phyloP scores from a whole-genome alignment of 768 basidiomycete species.

The Dendrothele bispora region DNA sequence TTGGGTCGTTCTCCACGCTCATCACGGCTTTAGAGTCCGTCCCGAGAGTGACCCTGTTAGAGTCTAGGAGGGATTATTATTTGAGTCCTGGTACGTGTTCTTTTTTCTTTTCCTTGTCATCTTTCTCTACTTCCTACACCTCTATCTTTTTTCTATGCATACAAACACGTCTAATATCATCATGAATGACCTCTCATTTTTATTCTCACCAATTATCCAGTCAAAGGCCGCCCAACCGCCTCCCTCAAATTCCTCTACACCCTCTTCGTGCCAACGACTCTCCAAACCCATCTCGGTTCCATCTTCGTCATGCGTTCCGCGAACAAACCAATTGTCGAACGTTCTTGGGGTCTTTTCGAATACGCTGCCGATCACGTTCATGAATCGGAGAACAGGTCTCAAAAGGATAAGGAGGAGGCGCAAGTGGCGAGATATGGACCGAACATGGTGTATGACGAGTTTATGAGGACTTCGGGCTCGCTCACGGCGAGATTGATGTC shows the following conservation, averaged over 20 bases:
- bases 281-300: slow-evolving; percentile 29
- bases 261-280: slow-evolving; percentile 35
- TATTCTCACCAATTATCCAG: slow-evolving; percentile 5
- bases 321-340: slow-evolving; percentile 45
- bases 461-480: neutral
- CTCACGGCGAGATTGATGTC: neutral
- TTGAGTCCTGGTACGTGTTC: slow-evolving; percentile 40
- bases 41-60: slow-evolving; percentile 32
- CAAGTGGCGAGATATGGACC: slow-evolving; percentile 16
- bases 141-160: neutral
- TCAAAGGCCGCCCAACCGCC: slow-evolving; percentile 22
- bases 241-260: slow-evolving; percentile 34
- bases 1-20: slow-evolving; percentile 59
- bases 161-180: too few relatives aligned
- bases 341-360: slow-evolving; percentile 47
- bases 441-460: slow-evolving; percentile 6
- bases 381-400: slow-evolving; percentile 11
- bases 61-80: slow-evolving; percentile 31
- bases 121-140: neutral
- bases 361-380: slow-evolving; percentile 19
- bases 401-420: neutral
- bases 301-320: slow-evolving; percentile 40
- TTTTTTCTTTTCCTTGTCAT: neutral
- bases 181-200: neutral
- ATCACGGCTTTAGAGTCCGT: slow-evolving; percentile 36